phyloP scores from a whole-genome alignment of 1,284 basidiomycete species.

The Peniophora sp. region DNA sequence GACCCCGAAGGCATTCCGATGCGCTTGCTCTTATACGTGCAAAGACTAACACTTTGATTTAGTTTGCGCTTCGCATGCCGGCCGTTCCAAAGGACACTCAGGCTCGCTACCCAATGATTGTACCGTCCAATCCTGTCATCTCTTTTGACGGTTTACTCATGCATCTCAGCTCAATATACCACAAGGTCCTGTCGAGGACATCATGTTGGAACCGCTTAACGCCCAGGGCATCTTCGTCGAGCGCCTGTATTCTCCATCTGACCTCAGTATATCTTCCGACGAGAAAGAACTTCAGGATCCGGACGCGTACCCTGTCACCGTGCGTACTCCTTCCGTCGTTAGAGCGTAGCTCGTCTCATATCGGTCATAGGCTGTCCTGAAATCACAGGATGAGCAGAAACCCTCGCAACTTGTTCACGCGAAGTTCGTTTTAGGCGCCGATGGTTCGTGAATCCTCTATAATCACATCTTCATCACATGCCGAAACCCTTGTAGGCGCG shows the following conservation, averaged over 20 bases:
- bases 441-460: constrained; percentile 28
- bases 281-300: constrained; percentile 31
- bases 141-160: too few species aligned
- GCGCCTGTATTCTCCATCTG: constrained; percentile 46
- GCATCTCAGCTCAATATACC: constrained; percentile 38
- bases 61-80: too few species aligned
- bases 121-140: too few species aligned
- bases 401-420: constrained; percentile 34
- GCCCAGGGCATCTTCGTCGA: constrained; percentile 44
- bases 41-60: too few species aligned
- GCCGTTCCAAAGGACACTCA: too few species aligned
- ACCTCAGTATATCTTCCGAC: constrained; percentile 43
- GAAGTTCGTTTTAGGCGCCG: constrained; percentile 46
- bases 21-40: too few species aligned
- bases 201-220: constrained; percentile 60
- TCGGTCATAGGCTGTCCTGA: constrained; percentile 24
- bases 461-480: too few species aligned
- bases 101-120: neutral
- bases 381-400: constrained; percentile 19
- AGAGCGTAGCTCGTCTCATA: neutral
- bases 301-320: constrained; percentile 49
- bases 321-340: constrained; percentile 17
- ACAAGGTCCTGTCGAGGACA: constrained; percentile 65
- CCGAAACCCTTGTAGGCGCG: constrained; percentile 34
- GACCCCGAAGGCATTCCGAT: too few species aligned